Evolutionary conservation across 371 early-diverging fungal genomes (phyloP), one percentile per base, ranked within the genome.

Genomic region (Zancudomyces culisetae): DNA sequence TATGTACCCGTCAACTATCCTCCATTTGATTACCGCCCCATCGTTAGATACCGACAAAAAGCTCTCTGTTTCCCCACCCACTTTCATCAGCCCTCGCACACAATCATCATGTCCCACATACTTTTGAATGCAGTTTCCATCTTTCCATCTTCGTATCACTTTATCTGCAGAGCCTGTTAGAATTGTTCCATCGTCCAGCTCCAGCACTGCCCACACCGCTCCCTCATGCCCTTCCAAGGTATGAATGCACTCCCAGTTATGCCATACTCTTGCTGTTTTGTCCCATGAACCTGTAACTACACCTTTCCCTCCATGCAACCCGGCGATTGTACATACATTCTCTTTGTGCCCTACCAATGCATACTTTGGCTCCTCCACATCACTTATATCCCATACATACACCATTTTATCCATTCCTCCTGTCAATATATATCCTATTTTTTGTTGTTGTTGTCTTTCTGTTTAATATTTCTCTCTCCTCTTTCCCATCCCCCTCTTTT

Each of bases 241-340:
- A 42, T 76, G 59, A 1, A 70, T 66, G 47, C 74, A 74, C 48
- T 79, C 64, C 59, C 80, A 83, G 48, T 85, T 68, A 46, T 75
- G 72, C 98, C 98, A 98, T 13, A 96, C 78, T 53, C 70, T 76
- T 2, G 81, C 85, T 1, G 91, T 83, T 48, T 77, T 83, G 70
- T 98, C 98, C 98, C 97, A 96, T 18, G 92, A 92, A 12, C 94
- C 96, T 18, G 93, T 90, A 2, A 96, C 73, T 20, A 69, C 70
- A 26, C 72, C 62, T n/a, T n/a, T n/a, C 1, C 85, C 88, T 27
- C 76, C 73, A 1, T 71, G 62, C 2, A 79, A 70, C 0, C 73
- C 68, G 6, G 73, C 70, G 22, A 98, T 64, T 1, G 84, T 72
- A 59, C 88, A 84, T 2, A 98, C 86, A 55, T 85, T 93, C 42